phyloP scores from a whole-genome alignment of 768 basidiomycete species.

The Gymnopilus junonius region DNA sequence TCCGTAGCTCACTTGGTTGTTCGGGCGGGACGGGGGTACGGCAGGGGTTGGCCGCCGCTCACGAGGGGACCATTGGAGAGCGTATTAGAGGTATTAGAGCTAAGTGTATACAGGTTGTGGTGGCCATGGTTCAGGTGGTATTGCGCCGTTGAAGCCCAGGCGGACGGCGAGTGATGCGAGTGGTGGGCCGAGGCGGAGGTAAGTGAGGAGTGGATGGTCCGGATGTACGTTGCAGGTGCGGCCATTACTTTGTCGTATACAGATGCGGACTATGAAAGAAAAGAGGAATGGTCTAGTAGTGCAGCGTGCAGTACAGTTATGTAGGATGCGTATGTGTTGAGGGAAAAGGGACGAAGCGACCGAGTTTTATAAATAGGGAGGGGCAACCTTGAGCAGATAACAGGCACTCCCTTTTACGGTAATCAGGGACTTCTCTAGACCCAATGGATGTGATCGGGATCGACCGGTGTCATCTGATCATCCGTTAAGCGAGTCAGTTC shows the following conservation, averaged over 20 bases:
- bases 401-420: no score
- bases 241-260: background rate
- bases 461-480: background rate
- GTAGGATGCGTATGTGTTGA: no score
- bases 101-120: slow-evolving; percentile 3
- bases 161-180: slow-evolving; percentile 13
- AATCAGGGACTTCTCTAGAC: background rate
- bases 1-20: background rate
- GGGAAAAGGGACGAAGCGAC: no score
- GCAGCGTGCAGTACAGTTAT: background rate
- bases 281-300: background rate
- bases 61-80: background rate
- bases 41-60: background rate
- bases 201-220: slow-evolving; percentile 46
- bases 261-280: background rate
- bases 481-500: background rate
- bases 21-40: slow-evolving; percentile 13
- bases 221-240: slow-evolving; percentile 41
- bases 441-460: background rate
- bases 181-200: slow-evolving; percentile 24
- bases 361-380: no score
- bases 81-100: slow-evolving; percentile 16
- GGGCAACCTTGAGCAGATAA: no score
- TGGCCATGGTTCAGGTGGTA: slow-evolving; percentile 3
- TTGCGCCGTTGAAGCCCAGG: slow-evolving; percentile 24